Evolutionary conservation across 1,284 basidiomycete species (phyloP), one percentile per base, ranked within the genome.

Genomic region (Malassezia pachydermatis): DNA sequence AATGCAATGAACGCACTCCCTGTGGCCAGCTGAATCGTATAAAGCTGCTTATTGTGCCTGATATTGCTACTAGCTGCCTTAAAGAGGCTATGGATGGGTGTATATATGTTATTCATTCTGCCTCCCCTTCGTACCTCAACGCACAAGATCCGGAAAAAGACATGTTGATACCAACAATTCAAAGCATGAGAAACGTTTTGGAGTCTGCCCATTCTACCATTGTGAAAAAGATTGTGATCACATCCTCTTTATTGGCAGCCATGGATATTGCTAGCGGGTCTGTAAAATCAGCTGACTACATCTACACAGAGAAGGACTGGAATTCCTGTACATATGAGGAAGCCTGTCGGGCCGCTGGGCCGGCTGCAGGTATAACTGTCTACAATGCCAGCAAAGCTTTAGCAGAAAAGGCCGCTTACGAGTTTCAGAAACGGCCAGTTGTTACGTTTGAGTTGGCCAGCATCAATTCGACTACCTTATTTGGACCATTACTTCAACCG

Each of bases 101-200:
- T 11, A 48, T 34, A 37, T 55, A 53, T 37, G 48, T 71, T 24
- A 51, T 56, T 32, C 56, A 61, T 25, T 45, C 45, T 2, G 57
- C 57, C 22, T 72, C 54, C 23, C 62, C 68, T 2, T 70, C 63
- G 53, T 59, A 66, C 41, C 48, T 63, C 38, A 52, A 60, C 20
- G 60, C 68, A 13, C 42, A 58, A 25, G 72, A 73, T 45, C 60
- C 67, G 13, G 62, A 65, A 48, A 54, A 55, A 24, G 68, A 73
- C 42, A 58, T 73, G 35, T 61, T 73, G 35, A 54, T 57, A 16
- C 72, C 72, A 0, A 72, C 72, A 9, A 55, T 73, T 27, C 61
- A 72, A 33, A 72, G 72, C 2, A 73, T 70, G 0, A 54, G 72
- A 20, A 60, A 63, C 20, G 49, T 73, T 4, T 51, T 71, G 8